Evolutionary conservation across 345 rosid genomes (phyloP), one percentile per base, ranked within the genome.

Genomic region (Bruguiera sexangula): DNA sequence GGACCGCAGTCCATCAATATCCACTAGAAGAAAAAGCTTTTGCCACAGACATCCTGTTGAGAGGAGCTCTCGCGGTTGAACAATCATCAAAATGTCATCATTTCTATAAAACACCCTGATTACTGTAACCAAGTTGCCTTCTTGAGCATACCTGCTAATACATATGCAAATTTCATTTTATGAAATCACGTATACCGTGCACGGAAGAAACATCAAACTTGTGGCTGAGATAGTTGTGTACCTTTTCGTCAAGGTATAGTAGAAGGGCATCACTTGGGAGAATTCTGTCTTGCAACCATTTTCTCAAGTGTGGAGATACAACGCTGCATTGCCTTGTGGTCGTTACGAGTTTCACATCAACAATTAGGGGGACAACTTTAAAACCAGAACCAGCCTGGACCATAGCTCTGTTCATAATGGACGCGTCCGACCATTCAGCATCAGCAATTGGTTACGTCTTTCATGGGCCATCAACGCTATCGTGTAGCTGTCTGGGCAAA

Each of bases 41-140:
- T n/a, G 72, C 84, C 85, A 83, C 30, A 78, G 56, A 52, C 84
- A 86, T 65, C 87, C 86, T 15, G 89, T 81, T 5, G 82, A 80
- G 63, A 83, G 39, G 27, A 74, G 29, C 68, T 80, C 83, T 2
- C 77, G 83, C 16, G 83, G 84, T 69, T 80, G 79, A 60, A 83
- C 76, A 58, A 86, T 83, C 79, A 64, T 80, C 81, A 70, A n/a
- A 3, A 22, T 46, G n/a, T 70, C 84, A 54, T 72, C 66, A 68
- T 71, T 62, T 72, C 71, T 82, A 5, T n/a, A 69, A 70, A 83
- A 34, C 72, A 74, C 69, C 53, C 85, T 87, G 1, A 75, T 46
- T 19, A 83, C 86, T 18, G 83, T 82, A 19, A 83, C 82, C 8
- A 65, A 57, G 80, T 74, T 68, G 56, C 89, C 89, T 78, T 82